phyloP scores from a whole-genome alignment of 352 stramenopile genomes.

The Nothophytophthora sp. region DNA sequence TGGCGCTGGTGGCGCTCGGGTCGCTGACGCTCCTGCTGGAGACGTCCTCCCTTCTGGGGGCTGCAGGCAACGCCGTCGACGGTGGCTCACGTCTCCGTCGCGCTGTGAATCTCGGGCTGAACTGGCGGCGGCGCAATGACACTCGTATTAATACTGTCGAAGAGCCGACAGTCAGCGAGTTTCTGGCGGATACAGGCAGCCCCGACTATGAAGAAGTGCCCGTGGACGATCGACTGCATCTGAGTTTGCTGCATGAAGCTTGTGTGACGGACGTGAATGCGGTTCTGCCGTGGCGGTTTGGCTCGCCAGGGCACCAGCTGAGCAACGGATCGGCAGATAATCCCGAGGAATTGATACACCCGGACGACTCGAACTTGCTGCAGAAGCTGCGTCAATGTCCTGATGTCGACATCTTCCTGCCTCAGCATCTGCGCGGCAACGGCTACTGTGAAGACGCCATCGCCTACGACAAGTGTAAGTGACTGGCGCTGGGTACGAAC shows the following conservation, averaged over 20 bases:
- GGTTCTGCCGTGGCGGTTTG: conserved; percentile 32
- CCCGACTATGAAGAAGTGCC: conserved; percentile 16
- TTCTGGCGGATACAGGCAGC: conserved; percentile 8
- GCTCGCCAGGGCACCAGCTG: conserved; percentile 26
- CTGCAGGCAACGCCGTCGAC: not conserved
- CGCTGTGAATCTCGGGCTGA: conserved; percentile 3
- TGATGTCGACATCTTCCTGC: conserved; percentile 53
- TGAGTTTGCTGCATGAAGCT: conserved; percentile 33
- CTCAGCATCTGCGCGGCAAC: conserved; percentile 30
- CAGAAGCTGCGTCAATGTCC: conserved; percentile 37
- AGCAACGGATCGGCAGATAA: conserved; percentile 18
- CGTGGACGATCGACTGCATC: conserved; percentile 22
- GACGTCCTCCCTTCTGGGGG: conserved; percentile 3
- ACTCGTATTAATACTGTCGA: not conserved
- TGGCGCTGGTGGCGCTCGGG: conserved; percentile 9
- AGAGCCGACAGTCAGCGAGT: not conserved
- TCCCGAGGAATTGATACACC: conserved; percentile 17
- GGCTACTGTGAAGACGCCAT: conserved; percentile 58
- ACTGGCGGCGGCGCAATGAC: too few species aligned
- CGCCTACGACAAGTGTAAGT: conserved; percentile 50
- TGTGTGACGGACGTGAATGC: conserved; percentile 21
- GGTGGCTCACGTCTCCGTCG: conserved; percentile 1
- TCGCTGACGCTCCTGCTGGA: conserved; percentile 16
- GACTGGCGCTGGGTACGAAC: not conserved
- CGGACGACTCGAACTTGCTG: conserved; percentile 22